Evolutionary conservation across 2,329 filamentous ascomycete species (phyloP), one percentile per base, ranked within the genome.

Genomic region (Dactylellina leptospora): DNA sequence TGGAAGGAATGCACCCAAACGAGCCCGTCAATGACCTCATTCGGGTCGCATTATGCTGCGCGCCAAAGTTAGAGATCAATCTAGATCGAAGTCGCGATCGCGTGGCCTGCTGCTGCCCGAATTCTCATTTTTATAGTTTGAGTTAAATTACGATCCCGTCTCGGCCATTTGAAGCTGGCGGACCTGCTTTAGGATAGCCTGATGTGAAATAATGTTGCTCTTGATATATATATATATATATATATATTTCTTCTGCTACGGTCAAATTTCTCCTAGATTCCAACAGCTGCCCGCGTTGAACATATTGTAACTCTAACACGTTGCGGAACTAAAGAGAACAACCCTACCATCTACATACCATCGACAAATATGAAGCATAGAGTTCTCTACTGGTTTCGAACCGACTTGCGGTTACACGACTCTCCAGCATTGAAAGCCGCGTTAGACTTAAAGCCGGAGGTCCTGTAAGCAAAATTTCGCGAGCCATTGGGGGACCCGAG

Each of bases 311-410:
- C n/a, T n/a, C n/a, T n/a, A n/a, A n/a, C n/a, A n/a, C n/a, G n/a
- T n/a, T n/a, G n/a, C n/a, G n/a, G n/a, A n/a, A n/a, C n/a, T n/a
- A n/a, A n/a, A n/a, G n/a, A n/a, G n/a, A n/a, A n/a, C n/a, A n/a
- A n/a, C n/a, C n/a, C n/a, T n/a, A n/a, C n/a, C n/a, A n/a, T n/a
- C n/a, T n/a, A n/a, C n/a, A n/a, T n/a, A n/a, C n/a, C n/a, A n/a
- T n/a, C n/a, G n/a, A n/a, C n/a, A n/a, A 38, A 38, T 13, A 62
- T 68, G 36, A 76, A 81, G 75, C 81, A 85, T 40, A 81, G 85
- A 54, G 88, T 92, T 1, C 84, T 92, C 30, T 91, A 90, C 78
- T 92, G 90, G 90, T 91, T 91, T 76, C 85, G 90, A 60, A 92
- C 90, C 4, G 90, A 92, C 78, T 82, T 92, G 9, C 87, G 90